Conservation (phyloP, 2,329 filamentous ascomycete species). For the Phyllosticta capitalensis region DNA sequence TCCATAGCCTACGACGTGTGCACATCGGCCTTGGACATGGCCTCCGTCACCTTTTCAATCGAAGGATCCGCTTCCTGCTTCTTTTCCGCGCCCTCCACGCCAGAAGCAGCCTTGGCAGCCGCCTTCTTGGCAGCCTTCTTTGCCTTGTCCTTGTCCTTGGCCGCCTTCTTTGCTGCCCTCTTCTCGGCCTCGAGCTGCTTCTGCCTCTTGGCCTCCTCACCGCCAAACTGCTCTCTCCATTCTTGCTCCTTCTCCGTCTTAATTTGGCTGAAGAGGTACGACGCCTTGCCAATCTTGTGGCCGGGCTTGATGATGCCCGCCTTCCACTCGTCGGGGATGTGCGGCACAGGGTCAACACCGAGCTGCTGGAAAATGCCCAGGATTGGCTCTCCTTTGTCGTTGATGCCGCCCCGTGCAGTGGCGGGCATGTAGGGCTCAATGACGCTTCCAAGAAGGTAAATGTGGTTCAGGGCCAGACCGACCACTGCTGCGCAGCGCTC, state of each 20-base stretch:
- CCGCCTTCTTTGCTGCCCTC: conserved; percentile 48
- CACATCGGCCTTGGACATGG: conserved; percentile 10
- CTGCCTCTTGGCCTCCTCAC: conserved; percentile 55
- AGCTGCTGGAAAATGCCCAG: conserved; percentile 63
- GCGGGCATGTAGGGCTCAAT: conserved; percentile 64
- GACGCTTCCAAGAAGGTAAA: conserved; percentile 15
- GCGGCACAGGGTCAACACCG: conserved; percentile 41
- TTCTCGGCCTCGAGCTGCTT: conserved; percentile 50
- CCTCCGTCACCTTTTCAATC: conserved; percentile 11
- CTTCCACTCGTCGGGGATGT: conserved; percentile 47
- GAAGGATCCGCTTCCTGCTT: conserved; percentile 11
- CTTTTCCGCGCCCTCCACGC: conserved; percentile 22
- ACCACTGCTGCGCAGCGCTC: conserved; percentile 48
- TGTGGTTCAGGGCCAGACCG: conserved; percentile 16
- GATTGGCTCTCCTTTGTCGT: conserved; percentile 9
- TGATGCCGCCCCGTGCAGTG: conserved; percentile 8
- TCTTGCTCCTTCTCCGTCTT: conserved; percentile 72
- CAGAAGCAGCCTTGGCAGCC: conserved; percentile 19
- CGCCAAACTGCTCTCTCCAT: conserved; percentile 69
- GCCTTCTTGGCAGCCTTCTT: conserved; percentile 51
- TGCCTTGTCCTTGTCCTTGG: conserved; percentile 48
- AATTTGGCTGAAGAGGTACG: conserved; percentile 75
- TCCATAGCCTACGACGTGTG: conserved; percentile 8
- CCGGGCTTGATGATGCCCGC: conserved; percentile 43
- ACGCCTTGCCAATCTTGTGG: conserved; percentile 72